A percentile compares a stretch with the other conserved stretches of the same genome.
These are phyloP conservation scores for Tuber aestivum DNA, from an alignment of 495 filamentous ascomycete species.

Conservation along the genomic window DNA sequence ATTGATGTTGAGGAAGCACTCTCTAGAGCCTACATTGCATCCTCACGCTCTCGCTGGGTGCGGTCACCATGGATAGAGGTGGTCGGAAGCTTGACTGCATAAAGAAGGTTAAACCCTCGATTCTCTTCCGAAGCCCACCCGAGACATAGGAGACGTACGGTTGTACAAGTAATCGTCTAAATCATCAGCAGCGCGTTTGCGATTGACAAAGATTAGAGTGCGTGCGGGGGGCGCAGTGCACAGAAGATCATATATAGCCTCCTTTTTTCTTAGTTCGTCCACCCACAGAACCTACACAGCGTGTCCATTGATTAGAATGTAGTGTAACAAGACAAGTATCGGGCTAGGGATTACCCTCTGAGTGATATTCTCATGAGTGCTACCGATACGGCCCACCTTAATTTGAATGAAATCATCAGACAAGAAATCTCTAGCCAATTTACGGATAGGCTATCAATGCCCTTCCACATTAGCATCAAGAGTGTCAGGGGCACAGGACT, in stretches of 20 bases:
- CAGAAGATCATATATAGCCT: conserved; percentile 67
- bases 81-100: conserved; percentile 56
- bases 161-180: conserved; percentile 86
- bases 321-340: conserved; percentile 28
- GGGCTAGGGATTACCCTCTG: conserved; percentile 49
- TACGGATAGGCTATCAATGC: conserved; percentile 55
- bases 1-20: background rate
- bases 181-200: conserved; percentile 64
- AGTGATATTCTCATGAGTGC: conserved; percentile 67
- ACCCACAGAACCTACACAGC: conserved; percentile 54
- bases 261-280: conserved; percentile 57
- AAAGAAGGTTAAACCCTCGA: conserved; percentile 4
- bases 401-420: conserved; percentile 66
- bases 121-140: background rate
- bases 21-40: conserved; percentile 63
- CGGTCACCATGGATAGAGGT: conserved; percentile 83
- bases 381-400: conserved; percentile 77
- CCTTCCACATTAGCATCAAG: background rate
- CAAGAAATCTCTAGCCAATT: conserved; percentile 69
- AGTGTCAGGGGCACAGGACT: background rate
- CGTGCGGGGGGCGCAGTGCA: conserved; percentile 60
- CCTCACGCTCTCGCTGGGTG: conserved; percentile 87
- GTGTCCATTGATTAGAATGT: background rate
- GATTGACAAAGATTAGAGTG: conserved; percentile 90
- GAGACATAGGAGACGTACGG: conserved; percentile 28